phyloP scores from a whole-genome alignment of 805 yeast genomes.

The Blastobotrys americana region DNA sequence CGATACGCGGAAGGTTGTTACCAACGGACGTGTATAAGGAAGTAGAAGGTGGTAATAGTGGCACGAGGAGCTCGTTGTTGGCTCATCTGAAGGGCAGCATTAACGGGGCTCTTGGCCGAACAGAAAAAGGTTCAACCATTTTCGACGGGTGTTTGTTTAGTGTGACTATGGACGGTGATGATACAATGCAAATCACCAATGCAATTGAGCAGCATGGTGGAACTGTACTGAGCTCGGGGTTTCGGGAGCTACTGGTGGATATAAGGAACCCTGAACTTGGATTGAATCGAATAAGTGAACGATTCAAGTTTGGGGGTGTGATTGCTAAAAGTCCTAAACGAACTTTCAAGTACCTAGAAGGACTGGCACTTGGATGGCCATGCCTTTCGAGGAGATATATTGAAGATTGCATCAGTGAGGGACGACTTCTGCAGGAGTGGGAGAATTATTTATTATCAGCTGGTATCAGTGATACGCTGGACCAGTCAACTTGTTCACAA shows the following conservation, averaged over 20 bases:
- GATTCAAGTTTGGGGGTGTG: constrained; percentile 51
- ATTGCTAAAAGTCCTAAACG: constrained; percentile 53
- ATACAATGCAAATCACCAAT: not conserved
- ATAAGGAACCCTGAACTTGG: constrained; percentile 1
- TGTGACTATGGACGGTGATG: constrained; percentile 14
- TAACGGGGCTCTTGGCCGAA: not conserved
- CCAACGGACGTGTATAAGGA: not conserved
- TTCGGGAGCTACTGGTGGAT: constrained; percentile 16
- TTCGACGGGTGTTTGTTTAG: constrained; percentile 16
- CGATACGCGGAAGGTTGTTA: not conserved
- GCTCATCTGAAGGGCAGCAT: not conserved
- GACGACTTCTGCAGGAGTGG: constrained; percentile 36
- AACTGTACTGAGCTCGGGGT: constrained; percentile 14
- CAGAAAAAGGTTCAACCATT: constrained; percentile 6
- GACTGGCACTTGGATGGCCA: constrained; percentile 83
- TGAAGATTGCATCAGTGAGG: constrained; percentile 38
- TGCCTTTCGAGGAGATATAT: constrained; percentile 55
- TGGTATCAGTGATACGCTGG: constrained; percentile 51
- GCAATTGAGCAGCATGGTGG: constrained; percentile 19
- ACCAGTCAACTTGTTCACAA: constrained; percentile 21
- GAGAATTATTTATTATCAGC: constrained; percentile 57
- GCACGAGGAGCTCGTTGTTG: not conserved
- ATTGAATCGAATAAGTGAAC: not conserved
- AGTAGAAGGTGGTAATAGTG: not conserved
- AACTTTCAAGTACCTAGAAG: constrained; percentile 70